Percentiles rank a stretch among this genome's conserved stretches.
These are phyloP conservation scores for Platanthera zijinensis DNA, from an alignment of 106 monocot species.

Conservation along the genomic window DNA sequence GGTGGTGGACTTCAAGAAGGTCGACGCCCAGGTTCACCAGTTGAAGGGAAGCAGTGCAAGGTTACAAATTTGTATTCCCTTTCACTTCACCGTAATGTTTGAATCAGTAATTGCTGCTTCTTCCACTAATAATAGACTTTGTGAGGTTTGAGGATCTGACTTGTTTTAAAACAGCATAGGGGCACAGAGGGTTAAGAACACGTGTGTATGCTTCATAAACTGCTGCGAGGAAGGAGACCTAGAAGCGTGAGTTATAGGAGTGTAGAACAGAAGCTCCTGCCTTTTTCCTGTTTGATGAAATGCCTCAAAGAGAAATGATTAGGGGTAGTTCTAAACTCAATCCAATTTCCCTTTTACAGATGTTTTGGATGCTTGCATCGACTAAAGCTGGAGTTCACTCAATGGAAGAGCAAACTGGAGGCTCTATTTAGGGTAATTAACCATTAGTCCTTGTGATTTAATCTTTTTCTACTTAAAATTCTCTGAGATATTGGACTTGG, in stretches of 20 bases:
- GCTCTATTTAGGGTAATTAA: constrained; percentile 38
- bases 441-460: neutral
- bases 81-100: neutral
- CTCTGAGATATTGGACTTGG: neutral
- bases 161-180: constrained; percentile 42
- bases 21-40: constrained; percentile 62
- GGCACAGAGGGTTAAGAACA: constrained; percentile 52
- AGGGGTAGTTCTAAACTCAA: neutral
- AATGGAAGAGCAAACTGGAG: constrained; percentile 50
- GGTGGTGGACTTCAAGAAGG: constrained; percentile 42
- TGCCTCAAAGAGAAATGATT: neutral
- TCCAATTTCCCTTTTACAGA: constrained; percentile 16
- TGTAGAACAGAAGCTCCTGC: neutral
- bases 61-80: constrained; percentile 9
- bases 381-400: constrained; percentile 41
- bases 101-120: neutral
- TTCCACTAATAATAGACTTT: neutral
- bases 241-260: constrained; percentile 31
- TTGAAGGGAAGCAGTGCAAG: constrained; percentile 74
- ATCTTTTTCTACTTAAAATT: neutral
- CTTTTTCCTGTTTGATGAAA: neutral
- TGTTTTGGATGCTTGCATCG: constrained; percentile 54
- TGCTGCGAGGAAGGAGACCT: constrained; percentile 32
- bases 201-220: constrained; percentile 45
- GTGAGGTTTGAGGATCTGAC: neutral